Base-by-base conservation (phyloP, 441 rosid genomes). In the Populus hybrid region DNA sequence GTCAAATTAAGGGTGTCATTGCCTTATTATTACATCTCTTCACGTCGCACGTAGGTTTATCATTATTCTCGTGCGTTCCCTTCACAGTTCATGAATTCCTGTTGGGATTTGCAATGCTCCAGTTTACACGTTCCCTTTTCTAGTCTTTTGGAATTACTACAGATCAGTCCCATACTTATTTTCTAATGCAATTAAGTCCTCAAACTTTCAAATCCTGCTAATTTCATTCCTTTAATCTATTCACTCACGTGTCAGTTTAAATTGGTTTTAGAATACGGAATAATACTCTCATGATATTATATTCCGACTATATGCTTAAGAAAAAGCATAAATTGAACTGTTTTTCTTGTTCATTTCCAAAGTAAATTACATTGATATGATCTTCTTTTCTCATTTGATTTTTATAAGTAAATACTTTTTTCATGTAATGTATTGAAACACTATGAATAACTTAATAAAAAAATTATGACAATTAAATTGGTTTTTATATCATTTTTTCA, bases 1-100 rank as follows among this genome's bases (percentile, higher is more conserved):
- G 86, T 84, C 85, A 86, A 81, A 40, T 40, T 40, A 40, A 74
- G 69, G n/a, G 68, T 46, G 57, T 76, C 71, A 30, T 75, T 72
- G 21, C 11, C 21, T 46, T 46, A 34, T 73, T 21, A 21, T 10
- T 11, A 21, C 5, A 36, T 24, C 6, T 35, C 34, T 11, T 12
- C 19, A 36, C 16, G 50, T 36, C 57, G 57, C 57, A 46, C 57
- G 57, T 46, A 46, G 57, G 57, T 46, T 46, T 46, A 46, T 46
- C 12, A 46, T 46, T 46, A 46, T 5, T 46, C 19, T 46, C 18
- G 6, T 46, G 57, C 19, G 18, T 12, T 46, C 57, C 19, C 57
- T 14, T 14, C 57, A 46, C 19, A 5, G 18, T 4, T 1, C 18
- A 46, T 46, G 57, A 46, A 46, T 46, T 46, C 57, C 57, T 46